Percentiles rank a stretch among this genome's conserved stretches.
phyloP scores from a whole-genome alignment of 176 grass and related monocot genomes.

The Melocanna baccifera region DNA sequence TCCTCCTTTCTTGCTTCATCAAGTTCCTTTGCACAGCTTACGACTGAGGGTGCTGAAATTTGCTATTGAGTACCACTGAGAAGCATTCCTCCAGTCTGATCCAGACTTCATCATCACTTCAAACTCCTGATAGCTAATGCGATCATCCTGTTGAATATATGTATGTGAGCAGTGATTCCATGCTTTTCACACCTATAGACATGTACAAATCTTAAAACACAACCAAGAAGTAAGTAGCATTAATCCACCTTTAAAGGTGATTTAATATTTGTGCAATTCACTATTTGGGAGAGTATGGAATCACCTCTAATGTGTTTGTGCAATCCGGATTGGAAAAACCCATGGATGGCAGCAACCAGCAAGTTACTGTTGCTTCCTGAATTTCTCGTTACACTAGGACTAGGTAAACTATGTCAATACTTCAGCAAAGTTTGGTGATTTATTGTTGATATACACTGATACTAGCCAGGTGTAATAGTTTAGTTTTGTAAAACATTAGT shows the following conservation, averaged over 20 bases:
- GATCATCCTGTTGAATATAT: constrained; percentile 73
- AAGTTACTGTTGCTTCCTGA: neutral
- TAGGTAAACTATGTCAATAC: neutral
- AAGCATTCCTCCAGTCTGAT: constrained; percentile 79
- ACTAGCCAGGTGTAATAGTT: neutral
- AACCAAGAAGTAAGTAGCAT: too few species aligned
- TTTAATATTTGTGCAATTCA: too few species aligned
- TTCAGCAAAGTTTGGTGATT: constrained; percentile 7
- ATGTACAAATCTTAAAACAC: too few species aligned
- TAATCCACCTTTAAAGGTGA: too few species aligned
- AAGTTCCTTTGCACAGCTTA: constrained; percentile 54
- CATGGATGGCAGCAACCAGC: neutral
- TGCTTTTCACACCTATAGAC: too few species aligned
- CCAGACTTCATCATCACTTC: constrained; percentile 94
- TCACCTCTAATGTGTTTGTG: neutral
- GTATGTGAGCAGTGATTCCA: neutral
- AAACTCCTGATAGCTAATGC: constrained; percentile 82
- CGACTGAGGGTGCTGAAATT: constrained; percentile 61
- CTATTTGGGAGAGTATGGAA: too few species aligned
- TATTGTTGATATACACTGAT: neutral
- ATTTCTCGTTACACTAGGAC: neutral
- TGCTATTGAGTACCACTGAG: constrained; percentile 55
- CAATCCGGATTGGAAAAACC: neutral
- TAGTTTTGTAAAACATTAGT: constrained; percentile 8
- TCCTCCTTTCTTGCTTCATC: constrained; percentile 37